These are phyloP conservation scores for Glycine latifolia DNA, from an alignment of 306 rosid species.

Conservation along the genomic window DNA sequence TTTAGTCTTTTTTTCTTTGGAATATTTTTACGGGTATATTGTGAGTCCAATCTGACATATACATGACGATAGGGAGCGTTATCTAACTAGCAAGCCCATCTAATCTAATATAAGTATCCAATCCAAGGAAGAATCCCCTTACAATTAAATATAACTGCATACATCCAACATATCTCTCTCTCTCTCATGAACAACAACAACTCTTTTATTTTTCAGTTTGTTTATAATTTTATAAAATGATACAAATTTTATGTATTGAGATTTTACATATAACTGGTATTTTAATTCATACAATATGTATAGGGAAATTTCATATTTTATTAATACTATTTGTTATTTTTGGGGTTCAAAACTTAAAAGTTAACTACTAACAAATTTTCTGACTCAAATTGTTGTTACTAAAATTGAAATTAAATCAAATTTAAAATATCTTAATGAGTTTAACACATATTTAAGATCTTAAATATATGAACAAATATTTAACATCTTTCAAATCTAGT, in stretches of 20 bases:
- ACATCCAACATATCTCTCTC: background rate
- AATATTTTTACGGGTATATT: background rate
- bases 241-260: background rate
- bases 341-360: too few species aligned
- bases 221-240: background rate
- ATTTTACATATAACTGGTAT: background rate
- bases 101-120: background rate
- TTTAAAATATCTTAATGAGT: too few species aligned
- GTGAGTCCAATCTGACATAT: background rate
- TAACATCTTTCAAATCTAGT: too few species aligned
- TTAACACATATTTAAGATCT: too few species aligned
- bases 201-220: background rate
- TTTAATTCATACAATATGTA: background rate
- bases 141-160: background rate
- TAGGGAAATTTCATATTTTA: background rate
- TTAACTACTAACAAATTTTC: too few species aligned
- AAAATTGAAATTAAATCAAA: too few species aligned
- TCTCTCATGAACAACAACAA: background rate
- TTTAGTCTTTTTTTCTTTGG: background rate
- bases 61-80: background rate
- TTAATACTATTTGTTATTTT: background rate
- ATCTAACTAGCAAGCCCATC: background rate
- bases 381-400: too few species aligned
- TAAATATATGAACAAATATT: too few species aligned
- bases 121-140: background rate